Evolutionary conservation across 805 yeast genomes (phyloP), one percentile per base, ranked within the genome.

Genomic region (Saturnispora quitensis): DNA sequence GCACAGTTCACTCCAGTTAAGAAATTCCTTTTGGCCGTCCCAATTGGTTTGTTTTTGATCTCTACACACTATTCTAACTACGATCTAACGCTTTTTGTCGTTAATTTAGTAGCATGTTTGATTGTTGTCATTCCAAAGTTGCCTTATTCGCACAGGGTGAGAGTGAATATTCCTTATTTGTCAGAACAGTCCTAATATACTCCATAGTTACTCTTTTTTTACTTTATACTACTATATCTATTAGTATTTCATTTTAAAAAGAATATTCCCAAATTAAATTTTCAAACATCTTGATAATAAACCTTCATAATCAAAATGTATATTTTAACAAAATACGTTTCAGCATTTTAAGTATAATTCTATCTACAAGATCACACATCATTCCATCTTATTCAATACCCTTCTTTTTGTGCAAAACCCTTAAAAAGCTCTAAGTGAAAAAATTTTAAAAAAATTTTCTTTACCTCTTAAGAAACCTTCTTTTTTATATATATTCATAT

Each of bases 1-100:
- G 97, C 89, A 64, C 95, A 89, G 68, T 91, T 90, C 67, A 93
- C 99, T 0, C 99, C 99, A 12, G 83, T 96, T 38, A 90, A 93
- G 73, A 91, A 91, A 69, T 91, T 89, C 64, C 73, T 91, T 58
- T 78, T 91, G 71, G 82, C 87, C 47, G 97, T 93, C n/a, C 99
- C 99, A 27, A 86, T 93, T 56, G 82, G 81, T 7, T 74, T 93
- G 62, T 91, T 91, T 61, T 73, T 91, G 58, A 74, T 89, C 34
- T 81, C 93, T 49, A 90, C 97, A 1, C 98, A 91, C 67, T 93
- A 90, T 67, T 80, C 95, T 17, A 83, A 81, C 63, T 91, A 89
- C 69, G 91, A 89, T 65, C 70, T 89, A 56, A 80, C 80, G 58
- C 75, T 84, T 63, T 93, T 91, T 66, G 71, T 87, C 18, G 74